Conservation (phyloP, 164 flowering plant genomes). For the Macadamia integrifolia region DNA sequence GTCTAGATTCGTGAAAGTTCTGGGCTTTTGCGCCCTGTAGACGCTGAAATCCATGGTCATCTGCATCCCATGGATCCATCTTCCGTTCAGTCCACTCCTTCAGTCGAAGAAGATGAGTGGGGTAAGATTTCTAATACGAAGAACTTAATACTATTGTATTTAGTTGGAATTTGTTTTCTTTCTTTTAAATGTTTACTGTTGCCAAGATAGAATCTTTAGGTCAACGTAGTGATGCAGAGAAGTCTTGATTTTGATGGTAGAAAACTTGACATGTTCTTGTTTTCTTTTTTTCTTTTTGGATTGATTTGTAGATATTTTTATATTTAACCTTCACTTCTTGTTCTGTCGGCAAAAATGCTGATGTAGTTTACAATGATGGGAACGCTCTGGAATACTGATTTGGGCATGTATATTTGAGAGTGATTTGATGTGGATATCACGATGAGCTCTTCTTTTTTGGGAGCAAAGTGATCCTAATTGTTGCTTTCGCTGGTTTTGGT, state of each 20-base stretch:
- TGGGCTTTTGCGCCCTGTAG: conserved; percentile 50
- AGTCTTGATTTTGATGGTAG: too few relatives aligned
- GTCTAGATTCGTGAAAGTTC: conserved; percentile 10
- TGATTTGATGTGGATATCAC: too few relatives aligned
- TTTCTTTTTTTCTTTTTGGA: not conserved
- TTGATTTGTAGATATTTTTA: not conserved
- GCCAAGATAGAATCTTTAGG: not conserved
- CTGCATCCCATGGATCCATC: conserved; percentile 53
- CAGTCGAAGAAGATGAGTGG: conserved; percentile 70
- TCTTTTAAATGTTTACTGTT: not conserved
- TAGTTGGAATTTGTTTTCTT: not conserved
- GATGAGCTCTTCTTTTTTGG: too few relatives aligned
- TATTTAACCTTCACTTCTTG: not conserved
- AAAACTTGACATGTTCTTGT: not conserved
- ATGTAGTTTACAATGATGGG: too few relatives aligned
- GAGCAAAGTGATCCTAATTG: too few relatives aligned
- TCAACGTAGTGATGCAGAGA: too few relatives aligned
- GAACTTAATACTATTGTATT: not conserved
- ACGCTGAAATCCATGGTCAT: conserved; percentile 57
- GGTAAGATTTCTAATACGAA: conserved; percentile 28
- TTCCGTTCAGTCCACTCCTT: conserved; percentile 41
- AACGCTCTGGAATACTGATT: not conserved
- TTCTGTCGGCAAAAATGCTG: too few relatives aligned
- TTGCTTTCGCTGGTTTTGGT: too few relatives aligned
- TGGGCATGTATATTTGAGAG: not conserved